Evolutionary conservation across 2,329 filamentous ascomycete genomes (phyloP).

Genomic region (Cladophialophora psammophila): DNA sequence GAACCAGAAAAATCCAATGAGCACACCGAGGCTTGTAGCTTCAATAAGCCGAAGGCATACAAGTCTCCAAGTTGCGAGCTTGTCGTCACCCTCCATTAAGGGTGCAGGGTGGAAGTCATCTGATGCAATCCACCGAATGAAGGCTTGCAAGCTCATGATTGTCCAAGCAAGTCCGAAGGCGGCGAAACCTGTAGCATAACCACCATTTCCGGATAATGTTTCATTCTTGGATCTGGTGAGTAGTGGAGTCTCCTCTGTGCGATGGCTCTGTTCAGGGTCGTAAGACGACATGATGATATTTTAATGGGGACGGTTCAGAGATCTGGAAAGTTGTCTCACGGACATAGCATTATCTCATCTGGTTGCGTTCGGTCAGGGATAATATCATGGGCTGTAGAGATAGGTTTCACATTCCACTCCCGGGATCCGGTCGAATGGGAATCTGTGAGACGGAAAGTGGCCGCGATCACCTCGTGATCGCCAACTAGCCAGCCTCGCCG

Average conservation of each 20-base stretch:
- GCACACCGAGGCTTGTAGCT: not conserved
- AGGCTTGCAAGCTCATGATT: conserved; percentile 8
- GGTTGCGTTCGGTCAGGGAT: too few species aligned
- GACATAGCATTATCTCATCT: too few species aligned
- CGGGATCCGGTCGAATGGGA: too few species aligned
- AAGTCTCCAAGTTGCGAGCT: conserved; percentile 15
- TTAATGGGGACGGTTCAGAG: too few species aligned
- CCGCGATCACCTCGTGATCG: too few species aligned
- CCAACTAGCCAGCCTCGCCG: too few species aligned
- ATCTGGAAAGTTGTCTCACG: too few species aligned
- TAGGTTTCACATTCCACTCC: too few species aligned
- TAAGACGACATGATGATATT: not conserved
- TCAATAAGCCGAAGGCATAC: conserved; percentile 5
- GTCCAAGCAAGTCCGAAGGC: conserved; percentile 10
- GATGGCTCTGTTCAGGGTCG: conserved; percentile 4
- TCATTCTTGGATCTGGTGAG: conserved; percentile 6
- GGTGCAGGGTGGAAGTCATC: conserved; percentile 12
- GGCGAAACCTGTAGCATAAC: conserved; percentile 14
- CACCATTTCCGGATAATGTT: conserved; percentile 1
- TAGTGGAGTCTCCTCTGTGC: conserved; percentile 5
- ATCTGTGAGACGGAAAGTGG: too few species aligned
- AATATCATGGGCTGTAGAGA: too few species aligned
- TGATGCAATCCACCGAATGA: conserved; percentile 4
- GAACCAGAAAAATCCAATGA: conserved; percentile 15
- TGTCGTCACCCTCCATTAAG: conserved; percentile 1